Evolutionary conservation across 2,329 filamentous ascomycete genomes (phyloP).

Genomic region (Verticillium nubilum): DNA sequence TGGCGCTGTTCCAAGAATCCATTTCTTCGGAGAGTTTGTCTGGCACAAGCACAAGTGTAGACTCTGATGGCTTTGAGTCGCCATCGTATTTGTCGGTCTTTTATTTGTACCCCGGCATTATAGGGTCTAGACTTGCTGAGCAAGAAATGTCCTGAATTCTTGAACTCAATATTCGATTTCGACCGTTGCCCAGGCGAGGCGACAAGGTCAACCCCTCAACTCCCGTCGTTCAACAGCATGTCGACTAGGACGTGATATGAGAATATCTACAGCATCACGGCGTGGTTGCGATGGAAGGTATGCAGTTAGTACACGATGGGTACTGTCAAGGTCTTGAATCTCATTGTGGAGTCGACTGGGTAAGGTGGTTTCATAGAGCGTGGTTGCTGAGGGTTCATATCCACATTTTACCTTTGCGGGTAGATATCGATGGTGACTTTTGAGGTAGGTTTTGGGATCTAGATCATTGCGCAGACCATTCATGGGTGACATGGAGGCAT

Average conservation of each 20-base stretch:
- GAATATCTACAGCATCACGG: neutral
- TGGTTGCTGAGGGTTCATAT: neutral
- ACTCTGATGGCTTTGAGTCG: neutral
- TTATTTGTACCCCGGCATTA: neutral
- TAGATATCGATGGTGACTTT: no score
- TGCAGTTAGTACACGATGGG: neutral
- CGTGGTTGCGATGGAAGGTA: neutral
- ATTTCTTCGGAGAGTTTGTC: neutral
- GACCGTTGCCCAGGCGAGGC: neutral
- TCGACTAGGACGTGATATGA: neutral
- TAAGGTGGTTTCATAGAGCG: neutral
- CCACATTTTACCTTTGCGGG: neutral
- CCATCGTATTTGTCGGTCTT: neutral
- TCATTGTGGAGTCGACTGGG: neutral
- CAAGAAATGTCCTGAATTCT: neutral
- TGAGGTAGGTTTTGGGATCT: neutral
- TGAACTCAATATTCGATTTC: neutral
- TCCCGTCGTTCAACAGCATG: neutral
- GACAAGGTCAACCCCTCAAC: neutral
- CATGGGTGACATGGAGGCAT: neutral
- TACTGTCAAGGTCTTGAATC: neutral
- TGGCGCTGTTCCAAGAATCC: slow-evolving; percentile 26
- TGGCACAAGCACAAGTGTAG: neutral
- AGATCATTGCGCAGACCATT: neutral
- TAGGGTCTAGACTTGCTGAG: neutral